Evolutionary conservation across 192 early-diverging fungal genomes (phyloP).

Genomic region (Coemansia sp.): DNA sequence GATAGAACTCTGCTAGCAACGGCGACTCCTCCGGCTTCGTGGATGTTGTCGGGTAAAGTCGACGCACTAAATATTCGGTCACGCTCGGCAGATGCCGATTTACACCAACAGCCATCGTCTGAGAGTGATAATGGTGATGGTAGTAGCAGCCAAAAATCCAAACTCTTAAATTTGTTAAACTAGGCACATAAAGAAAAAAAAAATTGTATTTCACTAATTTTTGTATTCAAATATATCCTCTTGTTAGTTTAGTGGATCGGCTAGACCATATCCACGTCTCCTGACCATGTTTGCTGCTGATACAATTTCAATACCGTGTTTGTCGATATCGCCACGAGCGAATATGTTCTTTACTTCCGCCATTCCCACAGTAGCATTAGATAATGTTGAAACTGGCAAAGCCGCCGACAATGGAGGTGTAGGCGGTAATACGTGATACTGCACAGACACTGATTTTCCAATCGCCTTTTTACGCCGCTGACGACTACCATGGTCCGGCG

Average conservation of each 20-base stretch:
- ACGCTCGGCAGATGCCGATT: background rate
- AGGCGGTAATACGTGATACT: background rate
- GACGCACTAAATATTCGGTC: constrained; percentile 2
- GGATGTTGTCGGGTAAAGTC: background rate
- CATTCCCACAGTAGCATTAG: background rate
- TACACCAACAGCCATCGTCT: background rate
- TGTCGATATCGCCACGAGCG: constrained; percentile 21
- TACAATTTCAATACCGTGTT: constrained; percentile 46
- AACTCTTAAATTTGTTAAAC: constrained; percentile 31
- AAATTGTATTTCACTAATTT: background rate
- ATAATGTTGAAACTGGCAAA: background rate
- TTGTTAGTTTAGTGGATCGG: constrained; percentile 41
- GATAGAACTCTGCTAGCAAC: background rate
- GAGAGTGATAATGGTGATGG: background rate
- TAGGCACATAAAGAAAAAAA: background rate
- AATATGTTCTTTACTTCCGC: constrained; percentile 18
- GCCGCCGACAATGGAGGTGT: background rate
- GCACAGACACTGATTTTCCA: background rate
- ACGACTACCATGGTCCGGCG: background rate
- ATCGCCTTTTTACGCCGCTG: background rate
- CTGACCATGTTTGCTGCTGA: constrained; percentile 48
- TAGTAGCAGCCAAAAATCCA: constrained; percentile 7
- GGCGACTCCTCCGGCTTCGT: background rate
- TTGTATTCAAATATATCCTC: background rate
- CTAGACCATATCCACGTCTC: constrained; percentile 42